phyloP scores from a whole-genome alignment of 2,329 filamentous ascomycete genomes.

The Annulohypoxylon truncatum region DNA sequence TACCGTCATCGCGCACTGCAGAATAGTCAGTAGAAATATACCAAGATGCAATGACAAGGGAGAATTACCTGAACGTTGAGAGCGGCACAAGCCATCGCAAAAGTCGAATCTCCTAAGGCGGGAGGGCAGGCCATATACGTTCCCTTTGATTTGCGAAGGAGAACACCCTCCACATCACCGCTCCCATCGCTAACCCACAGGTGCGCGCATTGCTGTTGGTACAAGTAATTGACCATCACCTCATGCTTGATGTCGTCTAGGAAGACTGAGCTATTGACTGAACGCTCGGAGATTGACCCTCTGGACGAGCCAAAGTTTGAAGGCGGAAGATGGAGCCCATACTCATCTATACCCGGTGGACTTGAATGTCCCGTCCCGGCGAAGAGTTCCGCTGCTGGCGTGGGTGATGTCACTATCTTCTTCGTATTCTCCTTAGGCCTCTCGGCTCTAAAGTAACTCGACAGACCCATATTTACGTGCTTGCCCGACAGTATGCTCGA shows the following conservation, averaged over 20 bases:
- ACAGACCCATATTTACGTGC: conserved; percentile 65
- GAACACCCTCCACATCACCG: conserved; percentile 76
- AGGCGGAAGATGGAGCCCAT: conserved; percentile 62
- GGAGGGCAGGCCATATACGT: conserved; percentile 80
- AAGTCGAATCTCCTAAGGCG: conserved; percentile 69
- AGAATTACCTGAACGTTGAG: conserved; percentile 74
- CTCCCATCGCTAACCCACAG: conserved; percentile 79
- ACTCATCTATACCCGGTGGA: conserved; percentile 53
- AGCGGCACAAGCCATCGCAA: conserved; percentile 73
- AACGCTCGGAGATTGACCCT: conserved; percentile 63
- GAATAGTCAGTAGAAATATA: not conserved
- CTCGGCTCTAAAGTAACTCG: conserved; percentile 70
- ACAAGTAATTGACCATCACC: conserved; percentile 85
- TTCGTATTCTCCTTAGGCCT: conserved; percentile 53
- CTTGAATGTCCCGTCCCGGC: conserved; percentile 54
- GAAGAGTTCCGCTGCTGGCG: conserved; percentile 43
- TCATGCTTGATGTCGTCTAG: conserved; percentile 82
- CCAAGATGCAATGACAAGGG: conserved; percentile 41
- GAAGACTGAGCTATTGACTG: conserved; percentile 64
- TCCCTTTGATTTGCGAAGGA: conserved; percentile 74
- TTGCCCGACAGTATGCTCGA: not conserved
- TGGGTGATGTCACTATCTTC: conserved; percentile 35
- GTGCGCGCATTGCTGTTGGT: conserved; percentile 80
- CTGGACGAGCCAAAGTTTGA: conserved; percentile 63
- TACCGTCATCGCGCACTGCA: conserved; percentile 80